These are phyloP conservation scores for Paramarasmius palmivorus DNA, from an alignment of 1,284 basidiomycete genomes.

Conservation along the genomic window DNA sequence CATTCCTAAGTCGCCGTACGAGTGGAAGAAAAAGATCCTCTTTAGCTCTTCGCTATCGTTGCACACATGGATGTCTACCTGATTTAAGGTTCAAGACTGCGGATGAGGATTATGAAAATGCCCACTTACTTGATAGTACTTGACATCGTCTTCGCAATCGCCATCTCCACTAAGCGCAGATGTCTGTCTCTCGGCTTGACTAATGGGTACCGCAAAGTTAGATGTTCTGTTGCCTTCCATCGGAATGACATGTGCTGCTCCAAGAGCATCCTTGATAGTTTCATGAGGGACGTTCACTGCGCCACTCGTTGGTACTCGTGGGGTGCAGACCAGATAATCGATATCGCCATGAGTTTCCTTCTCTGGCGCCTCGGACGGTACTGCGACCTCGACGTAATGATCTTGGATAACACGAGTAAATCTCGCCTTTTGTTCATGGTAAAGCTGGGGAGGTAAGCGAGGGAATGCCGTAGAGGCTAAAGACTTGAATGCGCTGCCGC, in stretches of 20 bases:
- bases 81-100: conserved; percentile 9
- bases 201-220: conserved; percentile 57
- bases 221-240: conserved; percentile 55
- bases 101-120: background rate
- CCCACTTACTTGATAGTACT: conserved; percentile 15
- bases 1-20: conserved; percentile 71
- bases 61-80: conserved; percentile 68
- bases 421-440: conserved; percentile 47
- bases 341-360: conserved; percentile 67
- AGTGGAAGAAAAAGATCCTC: conserved; percentile 52
- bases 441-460: conserved; percentile 54
- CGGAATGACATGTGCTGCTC: conserved; percentile 47
- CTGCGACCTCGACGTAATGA: conserved; percentile 49
- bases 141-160: background rate
- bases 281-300: conserved; percentile 36
- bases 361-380: conserved; percentile 62
- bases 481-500: conserved; percentile 64
- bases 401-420: conserved; percentile 39
- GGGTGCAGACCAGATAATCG: conserved; percentile 52
- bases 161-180: conserved; percentile 2
- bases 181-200: conserved; percentile 32
- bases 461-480: conserved; percentile 52
- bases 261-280: conserved; percentile 42
- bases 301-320: background rate
- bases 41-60: conserved; percentile 47